Evolutionary conservation across 148 eudicot genomes (phyloP).

Genomic region (Polygonum aviculare): DNA sequence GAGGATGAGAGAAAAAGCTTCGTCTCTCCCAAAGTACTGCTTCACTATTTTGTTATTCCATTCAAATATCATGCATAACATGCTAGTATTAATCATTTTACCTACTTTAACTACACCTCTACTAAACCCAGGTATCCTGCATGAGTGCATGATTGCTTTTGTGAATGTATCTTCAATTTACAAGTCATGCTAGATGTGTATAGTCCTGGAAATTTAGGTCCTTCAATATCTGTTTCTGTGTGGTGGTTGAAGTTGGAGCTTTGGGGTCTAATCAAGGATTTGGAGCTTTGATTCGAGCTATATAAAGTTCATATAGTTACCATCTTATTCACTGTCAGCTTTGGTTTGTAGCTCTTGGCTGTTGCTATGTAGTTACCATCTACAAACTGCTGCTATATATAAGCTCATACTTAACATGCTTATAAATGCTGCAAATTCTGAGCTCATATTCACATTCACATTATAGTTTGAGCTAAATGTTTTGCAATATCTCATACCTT

Average conservation of each 20-base stretch:
- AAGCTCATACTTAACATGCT: not conserved
- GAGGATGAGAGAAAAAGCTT: conserved; percentile 75
- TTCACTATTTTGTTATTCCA: not conserved
- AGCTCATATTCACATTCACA: not conserved
- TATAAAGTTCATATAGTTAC: not conserved
- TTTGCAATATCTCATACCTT: not conserved
- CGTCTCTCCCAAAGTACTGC: conserved; percentile 62
- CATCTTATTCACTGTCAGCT: not conserved
- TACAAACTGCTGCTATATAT: not conserved
- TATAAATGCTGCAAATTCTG: not conserved
- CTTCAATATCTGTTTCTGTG: not conserved
- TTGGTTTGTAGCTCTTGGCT: not conserved
- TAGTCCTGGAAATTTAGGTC: not conserved
- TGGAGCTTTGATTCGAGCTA: not conserved
- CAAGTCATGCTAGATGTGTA: not conserved
- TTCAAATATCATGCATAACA: not conserved
- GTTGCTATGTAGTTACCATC: not conserved
- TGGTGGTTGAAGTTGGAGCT: not conserved
- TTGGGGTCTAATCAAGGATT: not conserved
- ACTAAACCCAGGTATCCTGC: not conserved
- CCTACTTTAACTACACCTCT: not conserved
- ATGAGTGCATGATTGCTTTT: not conserved
- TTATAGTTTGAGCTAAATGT: not conserved
- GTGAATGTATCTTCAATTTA: not conserved
- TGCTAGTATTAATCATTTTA: not conserved